Evolutionary conservation across 2,329 filamentous ascomycete species (phyloP).

Genomic region (Cladophialophora bantiana): DNA sequence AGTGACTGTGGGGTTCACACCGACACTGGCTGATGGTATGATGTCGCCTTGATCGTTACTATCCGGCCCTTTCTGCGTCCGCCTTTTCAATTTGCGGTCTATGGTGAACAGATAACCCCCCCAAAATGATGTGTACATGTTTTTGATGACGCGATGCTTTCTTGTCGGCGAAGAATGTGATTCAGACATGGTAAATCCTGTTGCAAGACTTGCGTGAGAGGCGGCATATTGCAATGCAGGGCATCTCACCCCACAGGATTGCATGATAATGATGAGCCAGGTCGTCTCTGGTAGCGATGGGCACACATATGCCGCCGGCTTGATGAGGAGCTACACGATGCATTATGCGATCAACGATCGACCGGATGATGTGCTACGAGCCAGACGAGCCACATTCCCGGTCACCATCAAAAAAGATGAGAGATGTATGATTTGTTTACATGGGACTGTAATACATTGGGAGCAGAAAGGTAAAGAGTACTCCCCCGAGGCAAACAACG

Average conservation of each 20-base stretch:
- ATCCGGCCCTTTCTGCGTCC: neutral
- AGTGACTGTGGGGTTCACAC: no score
- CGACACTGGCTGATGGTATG: neutral
- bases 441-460: neutral
- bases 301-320: neutral
- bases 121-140: slow-evolving; percentile 5
- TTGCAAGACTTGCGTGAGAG: neutral
- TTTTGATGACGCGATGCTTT: neutral
- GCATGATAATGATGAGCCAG: neutral
- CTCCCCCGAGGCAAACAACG: neutral
- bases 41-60: neutral
- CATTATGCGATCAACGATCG: neutral
- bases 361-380: neutral
- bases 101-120: slow-evolving; percentile 13
- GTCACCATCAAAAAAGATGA: neutral
- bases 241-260: neutral
- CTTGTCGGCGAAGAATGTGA: neutral
- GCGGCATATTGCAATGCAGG: neutral
- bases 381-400: neutral
- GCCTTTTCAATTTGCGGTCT: neutral
- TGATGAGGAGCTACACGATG: neutral
- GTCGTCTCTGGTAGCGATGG: neutral
- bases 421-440: neutral
- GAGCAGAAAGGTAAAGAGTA: neutral
- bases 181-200: neutral